A percentile compares a stretch with the other conserved stretches of the same genome.
Evolutionary conservation across 495 filamentous ascomycete species (phyloP).

Genomic region (Penicillium herquei): DNA sequence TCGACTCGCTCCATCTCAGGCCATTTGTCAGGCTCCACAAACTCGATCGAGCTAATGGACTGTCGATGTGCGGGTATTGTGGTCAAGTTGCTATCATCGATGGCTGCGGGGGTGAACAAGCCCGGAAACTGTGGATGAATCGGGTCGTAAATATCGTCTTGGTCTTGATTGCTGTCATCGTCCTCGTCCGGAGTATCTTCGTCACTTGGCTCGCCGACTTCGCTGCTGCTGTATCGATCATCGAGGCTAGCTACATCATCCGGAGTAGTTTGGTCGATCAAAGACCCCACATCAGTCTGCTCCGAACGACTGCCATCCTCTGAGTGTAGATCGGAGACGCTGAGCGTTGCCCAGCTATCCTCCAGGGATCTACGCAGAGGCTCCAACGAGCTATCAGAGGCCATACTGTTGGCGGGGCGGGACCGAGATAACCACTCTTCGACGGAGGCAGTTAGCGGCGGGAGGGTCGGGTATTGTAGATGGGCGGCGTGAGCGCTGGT

Average conservation of each 20-base stretch:
- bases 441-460: slow-evolving; percentile 45
- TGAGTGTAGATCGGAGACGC: slow-evolving; percentile 43
- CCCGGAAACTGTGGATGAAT: slow-evolving; percentile 42
- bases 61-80: slow-evolving; percentile 36
- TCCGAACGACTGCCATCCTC: slow-evolving; percentile 48
- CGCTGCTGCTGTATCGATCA: slow-evolving; percentile 40
- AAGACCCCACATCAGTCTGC: slow-evolving; percentile 44
- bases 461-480: slow-evolving; percentile 46
- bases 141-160: slow-evolving; percentile 30
- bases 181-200: slow-evolving; percentile 12
- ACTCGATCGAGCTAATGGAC: slow-evolving; percentile 54
- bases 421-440: slow-evolving; percentile 51
- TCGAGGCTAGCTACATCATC: slow-evolving; percentile 51
- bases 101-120: slow-evolving; percentile 36
- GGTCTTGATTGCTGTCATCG: slow-evolving; percentile 2
- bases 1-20: slow-evolving; percentile 53
- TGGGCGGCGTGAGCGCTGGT: slow-evolving; percentile 26
- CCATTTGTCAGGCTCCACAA: slow-evolving; percentile 56
- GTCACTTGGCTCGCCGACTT: slow-evolving; percentile 21
- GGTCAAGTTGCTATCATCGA: slow-evolving; percentile 46
- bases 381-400: slow-evolving; percentile 28
- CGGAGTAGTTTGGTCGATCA: slow-evolving; percentile 43
- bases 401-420: slow-evolving; percentile 43
- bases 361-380: slow-evolving; percentile 33
- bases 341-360: slow-evolving; percentile 50